Percentiles rank a stretch among this genome's conserved stretches.
phyloP scores from a whole-genome alignment of 352 stramenopile genomes.

The Phytophthora megakarya region DNA sequence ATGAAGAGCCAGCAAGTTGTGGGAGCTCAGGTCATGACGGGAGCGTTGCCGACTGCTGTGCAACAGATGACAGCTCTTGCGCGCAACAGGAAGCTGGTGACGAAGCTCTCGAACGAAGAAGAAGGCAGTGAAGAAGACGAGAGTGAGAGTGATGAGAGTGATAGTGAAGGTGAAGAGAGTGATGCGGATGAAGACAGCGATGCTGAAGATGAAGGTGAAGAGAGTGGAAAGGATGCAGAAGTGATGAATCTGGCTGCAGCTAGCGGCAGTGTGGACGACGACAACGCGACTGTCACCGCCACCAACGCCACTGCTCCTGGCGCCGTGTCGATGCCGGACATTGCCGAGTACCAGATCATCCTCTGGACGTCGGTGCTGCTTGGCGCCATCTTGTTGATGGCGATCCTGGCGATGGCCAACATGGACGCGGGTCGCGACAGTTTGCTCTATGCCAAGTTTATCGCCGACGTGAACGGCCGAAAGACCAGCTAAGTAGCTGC shows the following conservation, averaged over 20 bases:
- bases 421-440: constrained; percentile 81
- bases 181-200: constrained; percentile 14
- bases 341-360: constrained; percentile 83
- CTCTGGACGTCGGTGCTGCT: constrained; percentile 80
- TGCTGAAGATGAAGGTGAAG: constrained; percentile 13
- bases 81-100: constrained; percentile 31
- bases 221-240: constrained; percentile 10
- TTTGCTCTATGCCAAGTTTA: constrained; percentile 89
- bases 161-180: constrained; percentile 7
- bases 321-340: constrained; percentile 57
- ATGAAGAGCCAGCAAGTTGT: constrained; percentile 33
- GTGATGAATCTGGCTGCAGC: constrained; percentile 21
- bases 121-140: constrained; percentile 1
- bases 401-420: constrained; percentile 64
- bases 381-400: constrained; percentile 48
- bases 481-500: constrained; percentile 56
- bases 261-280: constrained; percentile 29
- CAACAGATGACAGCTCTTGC: constrained; percentile 34
- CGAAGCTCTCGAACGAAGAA: constrained; percentile 15
- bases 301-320: constrained; percentile 35
- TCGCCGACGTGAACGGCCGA: constrained; percentile 51
- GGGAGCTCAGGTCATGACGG: constrained; percentile 48
- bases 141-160: not conserved
- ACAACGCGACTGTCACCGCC: constrained; percentile 26
- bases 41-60: constrained; percentile 19